These are phyloP conservation scores for Aphanomyces euteiches DNA, from an alignment of 352 stramenopile genomes.

Conservation along the genomic window DNA sequence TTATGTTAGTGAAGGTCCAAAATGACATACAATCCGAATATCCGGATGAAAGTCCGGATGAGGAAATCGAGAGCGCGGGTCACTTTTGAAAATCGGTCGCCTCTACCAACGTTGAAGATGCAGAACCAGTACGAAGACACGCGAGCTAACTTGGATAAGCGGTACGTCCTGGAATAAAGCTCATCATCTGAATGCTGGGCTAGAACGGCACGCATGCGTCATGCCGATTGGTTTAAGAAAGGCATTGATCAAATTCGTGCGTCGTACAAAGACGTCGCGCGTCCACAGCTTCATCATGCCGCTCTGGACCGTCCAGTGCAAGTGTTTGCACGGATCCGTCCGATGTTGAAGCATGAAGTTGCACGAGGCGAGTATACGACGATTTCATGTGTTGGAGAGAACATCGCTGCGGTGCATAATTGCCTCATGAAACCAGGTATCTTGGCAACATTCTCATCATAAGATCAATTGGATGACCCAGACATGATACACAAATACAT, in stretches of 20 bases:
- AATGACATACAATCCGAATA: no score
- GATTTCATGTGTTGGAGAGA: conserved; percentile 56
- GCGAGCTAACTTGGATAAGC: conserved; percentile 70
- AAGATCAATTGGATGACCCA: not conserved
- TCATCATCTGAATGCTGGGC: conserved; percentile 7
- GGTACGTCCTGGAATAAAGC: conserved; percentile 35
- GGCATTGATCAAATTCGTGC: conserved; percentile 47
- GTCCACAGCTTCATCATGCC: not conserved
- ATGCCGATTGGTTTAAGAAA: conserved; percentile 50
- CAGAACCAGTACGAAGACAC: conserved; percentile 17
- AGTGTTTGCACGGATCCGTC: conserved; percentile 84
- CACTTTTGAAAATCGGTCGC: no score
- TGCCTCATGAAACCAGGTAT: conserved; percentile 83
- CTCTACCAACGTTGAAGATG: not conserved
- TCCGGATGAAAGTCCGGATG: not conserved
- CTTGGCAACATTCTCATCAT: not conserved
- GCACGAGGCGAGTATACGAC: conserved; percentile 84
- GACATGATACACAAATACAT: conserved; percentile 89
- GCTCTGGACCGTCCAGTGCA: conserved; percentile 41
- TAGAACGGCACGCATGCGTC: conserved; percentile 66
- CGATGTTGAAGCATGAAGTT: conserved; percentile 80
- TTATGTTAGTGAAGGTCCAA: no score
- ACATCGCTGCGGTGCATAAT: conserved; percentile 81
- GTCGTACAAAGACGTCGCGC: conserved; percentile 40
- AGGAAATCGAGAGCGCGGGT: no score